Base-by-base conservation (phyloP, 2,329 filamentous ascomycete species). In the Arthrobotrys iridis region DNA sequence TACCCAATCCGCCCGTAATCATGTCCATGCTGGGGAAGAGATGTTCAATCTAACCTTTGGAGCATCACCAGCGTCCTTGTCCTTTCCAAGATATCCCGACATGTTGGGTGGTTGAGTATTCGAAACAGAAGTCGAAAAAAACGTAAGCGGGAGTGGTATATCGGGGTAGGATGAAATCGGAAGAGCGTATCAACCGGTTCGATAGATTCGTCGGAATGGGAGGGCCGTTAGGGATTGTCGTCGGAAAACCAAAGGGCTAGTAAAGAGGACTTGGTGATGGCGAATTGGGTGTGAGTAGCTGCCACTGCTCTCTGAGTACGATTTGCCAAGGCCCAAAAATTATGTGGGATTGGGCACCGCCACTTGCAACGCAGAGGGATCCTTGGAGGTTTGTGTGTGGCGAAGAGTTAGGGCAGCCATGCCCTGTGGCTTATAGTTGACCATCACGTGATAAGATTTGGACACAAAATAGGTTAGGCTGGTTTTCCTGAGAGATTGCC, bases 341-440 rank as follows among this genome's bases (percentile, higher is more conserved):
- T 66, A 66, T 74, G 70, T 74, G 70, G 65, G 50, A 40, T 40
- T 40, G 35, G 24, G 22, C 45, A 70, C 30, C 43, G 62, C 70
- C 67, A 72, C 67, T 11, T 33, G 62, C 48, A 72, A 64, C 58
- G 48, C 58, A 58, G 24, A 18, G 8, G 33, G 1, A 13, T 10
- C 11, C 43, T 59, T 22, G 24, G 7, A 18, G 50, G 7, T 20
- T 45, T 55, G 11, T 57, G 28, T 60, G 70, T 74, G 70, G 62
- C 70, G 55, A 45, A 20, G 30, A 26, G 62, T 74, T 74, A 74
- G 70, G 70, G 70, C 62, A 74, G 60, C 58, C 28, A 45, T 74
- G 55, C 70, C 70, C 70, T 74, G 70, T 74, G 70, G 70, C 70
- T 64, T n/a, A n/a, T n/a, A n/a, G n/a, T n/a, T 22, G 15, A 45